Evolutionary conservation across 352 stramenopile species (phyloP).

Genomic region (Globisporangium barbulae): DNA sequence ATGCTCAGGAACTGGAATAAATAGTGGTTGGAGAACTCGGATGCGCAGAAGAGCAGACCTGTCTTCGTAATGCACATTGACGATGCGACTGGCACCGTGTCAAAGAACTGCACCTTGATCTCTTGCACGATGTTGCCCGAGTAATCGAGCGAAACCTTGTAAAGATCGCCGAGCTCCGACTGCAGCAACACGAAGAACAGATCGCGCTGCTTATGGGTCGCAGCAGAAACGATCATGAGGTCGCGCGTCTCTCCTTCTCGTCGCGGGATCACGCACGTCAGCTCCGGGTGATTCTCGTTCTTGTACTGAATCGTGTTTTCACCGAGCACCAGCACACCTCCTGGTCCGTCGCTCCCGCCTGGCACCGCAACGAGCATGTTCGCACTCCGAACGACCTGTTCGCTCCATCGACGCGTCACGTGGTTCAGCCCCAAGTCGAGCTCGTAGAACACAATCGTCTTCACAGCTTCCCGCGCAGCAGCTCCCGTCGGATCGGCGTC

Average conservation of each 20-base stretch:
- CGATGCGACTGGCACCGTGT: slow-evolving; percentile 94
- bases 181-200: slow-evolving; percentile 98
- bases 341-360: slow-evolving; percentile 76
- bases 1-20: slow-evolving; percentile 98
- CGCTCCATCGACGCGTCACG: slow-evolving; percentile 95
- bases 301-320: slow-evolving; percentile 98
- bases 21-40: slow-evolving; percentile 98
- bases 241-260: slow-evolving; percentile 77
- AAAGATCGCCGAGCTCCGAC: slow-evolving; percentile 98
- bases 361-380: slow-evolving; percentile 94
- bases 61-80: slow-evolving; percentile 97
- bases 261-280: slow-evolving; percentile 71
- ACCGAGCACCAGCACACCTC: slow-evolving; percentile 95
- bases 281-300: slow-evolving; percentile 89
- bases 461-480: slow-evolving; percentile 71
- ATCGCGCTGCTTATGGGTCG: slow-evolving; percentile 92
- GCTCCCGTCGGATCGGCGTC: slow-evolving; percentile 82
- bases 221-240: slow-evolving; percentile 91
- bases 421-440: slow-evolving; percentile 99
- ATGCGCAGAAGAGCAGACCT: slow-evolving; percentile 95
- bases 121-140: slow-evolving; percentile 76
- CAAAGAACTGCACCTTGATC: slow-evolving; percentile 93
- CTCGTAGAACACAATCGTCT: slow-evolving; percentile 98
- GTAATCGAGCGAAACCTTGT: slow-evolving; percentile 96
- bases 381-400: slow-evolving; percentile 83